Percentiles rank a stretch among this genome's conserved stretches.
Evolutionary conservation across 2,329 filamentous ascomycete genomes (phyloP).

Genomic region (Moelleriella libera): DNA sequence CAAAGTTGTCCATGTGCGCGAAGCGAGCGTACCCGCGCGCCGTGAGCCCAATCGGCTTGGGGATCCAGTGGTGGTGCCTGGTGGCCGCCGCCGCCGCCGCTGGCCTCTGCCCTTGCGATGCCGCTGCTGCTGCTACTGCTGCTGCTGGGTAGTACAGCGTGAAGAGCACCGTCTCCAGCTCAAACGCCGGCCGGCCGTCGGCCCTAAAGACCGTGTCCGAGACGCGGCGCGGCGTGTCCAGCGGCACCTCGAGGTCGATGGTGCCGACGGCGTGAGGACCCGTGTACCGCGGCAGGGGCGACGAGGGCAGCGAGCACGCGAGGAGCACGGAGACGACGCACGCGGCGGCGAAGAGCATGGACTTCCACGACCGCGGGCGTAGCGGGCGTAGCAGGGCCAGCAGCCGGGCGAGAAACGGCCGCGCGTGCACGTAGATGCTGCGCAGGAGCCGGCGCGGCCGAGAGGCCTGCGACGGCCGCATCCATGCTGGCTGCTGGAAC

Average conservation of each 20-base stretch:
- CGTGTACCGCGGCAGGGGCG: constrained; percentile 27
- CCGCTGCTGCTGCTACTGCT: too few relatives aligned
- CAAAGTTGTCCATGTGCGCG: constrained; percentile 26
- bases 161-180: constrained; percentile 31
- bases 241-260: constrained; percentile 31
- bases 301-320: constrained; percentile 27
- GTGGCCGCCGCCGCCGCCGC: too few relatives aligned
- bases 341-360: constrained; percentile 1
- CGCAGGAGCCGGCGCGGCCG: background rate
- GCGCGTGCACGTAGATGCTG: background rate
- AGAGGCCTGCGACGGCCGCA: background rate
- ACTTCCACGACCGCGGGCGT: background rate
- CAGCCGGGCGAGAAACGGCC: background rate
- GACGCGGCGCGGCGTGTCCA: constrained; percentile 15
- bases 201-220: constrained; percentile 18
- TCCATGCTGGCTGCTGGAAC: too few relatives aligned
- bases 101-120: too few relatives aligned
- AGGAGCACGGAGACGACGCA: constrained; percentile 24
- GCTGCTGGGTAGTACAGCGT: constrained; percentile 34
- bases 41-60: constrained; percentile 26
- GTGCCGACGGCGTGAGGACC: constrained; percentile 30
- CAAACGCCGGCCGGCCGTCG: constrained; percentile 24
- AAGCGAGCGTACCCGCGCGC: constrained; percentile 32
- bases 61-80: constrained; percentile 27
- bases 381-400: background rate